Conservation (phyloP, 192 early-diverging fungal genomes). For the Entrophospora sp. region DNA sequence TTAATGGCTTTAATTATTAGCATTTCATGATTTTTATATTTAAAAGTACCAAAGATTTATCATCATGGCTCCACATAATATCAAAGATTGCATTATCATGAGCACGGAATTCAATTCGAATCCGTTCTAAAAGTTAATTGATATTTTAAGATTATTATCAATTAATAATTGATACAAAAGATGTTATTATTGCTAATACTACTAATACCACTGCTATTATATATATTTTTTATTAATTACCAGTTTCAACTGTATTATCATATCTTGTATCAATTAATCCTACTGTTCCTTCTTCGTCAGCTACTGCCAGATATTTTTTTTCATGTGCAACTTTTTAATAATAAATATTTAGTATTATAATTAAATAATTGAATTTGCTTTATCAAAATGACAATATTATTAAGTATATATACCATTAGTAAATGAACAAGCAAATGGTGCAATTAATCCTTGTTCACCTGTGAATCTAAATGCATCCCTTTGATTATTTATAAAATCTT, state of each 20-base stretch:
- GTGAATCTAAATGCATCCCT: slow-evolving; percentile 12
- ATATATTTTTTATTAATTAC: slow-evolving; percentile 9
- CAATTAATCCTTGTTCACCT: neutral
- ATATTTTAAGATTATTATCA: too few relatives aligned
- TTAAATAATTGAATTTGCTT: neutral
- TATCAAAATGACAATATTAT: neutral
- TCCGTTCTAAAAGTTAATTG: slow-evolving; percentile 15
- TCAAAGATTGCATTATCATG: slow-evolving; percentile 76
- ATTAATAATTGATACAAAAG: neutral
- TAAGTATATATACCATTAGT: slow-evolving; percentile 13
- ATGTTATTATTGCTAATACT: too few relatives aligned
- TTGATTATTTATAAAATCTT: slow-evolving; percentile 11
- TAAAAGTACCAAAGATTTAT: slow-evolving; percentile 41
- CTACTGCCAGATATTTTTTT: slow-evolving; percentile 50
- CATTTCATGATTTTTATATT: too few relatives aligned
- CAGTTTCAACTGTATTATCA: slow-evolving; percentile 24
- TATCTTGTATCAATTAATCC: slow-evolving; percentile 43
- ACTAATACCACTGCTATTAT: too few relatives aligned
- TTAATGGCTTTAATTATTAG: too few relatives aligned
- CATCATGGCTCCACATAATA: slow-evolving; percentile 61
- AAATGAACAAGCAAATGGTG: slow-evolving; percentile 19
- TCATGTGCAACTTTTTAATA: slow-evolving; percentile 24
- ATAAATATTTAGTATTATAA: neutral
- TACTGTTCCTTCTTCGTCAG: slow-evolving; percentile 54
- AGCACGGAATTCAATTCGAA: slow-evolving; percentile 36